phyloP scores from a whole-genome alignment of 768 basidiomycete species.

The Mycena metata region DNA sequence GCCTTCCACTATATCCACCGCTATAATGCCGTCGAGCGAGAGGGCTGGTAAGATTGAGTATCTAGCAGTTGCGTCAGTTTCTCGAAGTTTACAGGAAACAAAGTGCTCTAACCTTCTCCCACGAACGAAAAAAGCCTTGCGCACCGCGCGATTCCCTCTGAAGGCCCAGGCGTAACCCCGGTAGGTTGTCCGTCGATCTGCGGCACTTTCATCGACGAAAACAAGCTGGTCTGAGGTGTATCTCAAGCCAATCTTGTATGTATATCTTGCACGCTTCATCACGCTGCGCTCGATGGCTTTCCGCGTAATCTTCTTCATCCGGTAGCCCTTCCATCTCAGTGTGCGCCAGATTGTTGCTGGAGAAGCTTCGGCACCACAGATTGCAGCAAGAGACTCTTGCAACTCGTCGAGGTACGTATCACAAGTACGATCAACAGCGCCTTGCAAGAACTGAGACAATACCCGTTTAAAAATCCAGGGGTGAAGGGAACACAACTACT shows the following conservation, averaged over 20 bases:
- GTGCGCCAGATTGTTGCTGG: constrained; percentile 35
- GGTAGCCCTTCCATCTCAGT: constrained; percentile 21
- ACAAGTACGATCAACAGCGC: constrained; percentile 1
- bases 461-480: not conserved
- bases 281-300: constrained; percentile 40
- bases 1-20: constrained; percentile 44
- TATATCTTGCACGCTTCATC: constrained; percentile 29
- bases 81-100: too few species aligned
- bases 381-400: constrained; percentile 15
- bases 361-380: constrained; percentile 20
- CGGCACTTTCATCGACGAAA: constrained; percentile 51
- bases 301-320: constrained; percentile 35
- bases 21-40: constrained; percentile 51
- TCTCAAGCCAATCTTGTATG: constrained; percentile 20
- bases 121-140: constrained; percentile 13
- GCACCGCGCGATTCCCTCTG: constrained; percentile 38
- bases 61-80: too few species aligned
- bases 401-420: constrained; percentile 36
- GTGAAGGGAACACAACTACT: not conserved
- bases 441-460: constrained; percentile 3
- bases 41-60: constrained; percentile 55
- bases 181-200: constrained; percentile 43
- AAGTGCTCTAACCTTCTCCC: too few species aligned
- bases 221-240: constrained; percentile 44
- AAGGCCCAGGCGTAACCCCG: constrained; percentile 45